These are phyloP conservation scores for Eragrostis nindensis DNA, from an alignment of 176 grass and related monocot genomes.

Conservation along the genomic window DNA sequence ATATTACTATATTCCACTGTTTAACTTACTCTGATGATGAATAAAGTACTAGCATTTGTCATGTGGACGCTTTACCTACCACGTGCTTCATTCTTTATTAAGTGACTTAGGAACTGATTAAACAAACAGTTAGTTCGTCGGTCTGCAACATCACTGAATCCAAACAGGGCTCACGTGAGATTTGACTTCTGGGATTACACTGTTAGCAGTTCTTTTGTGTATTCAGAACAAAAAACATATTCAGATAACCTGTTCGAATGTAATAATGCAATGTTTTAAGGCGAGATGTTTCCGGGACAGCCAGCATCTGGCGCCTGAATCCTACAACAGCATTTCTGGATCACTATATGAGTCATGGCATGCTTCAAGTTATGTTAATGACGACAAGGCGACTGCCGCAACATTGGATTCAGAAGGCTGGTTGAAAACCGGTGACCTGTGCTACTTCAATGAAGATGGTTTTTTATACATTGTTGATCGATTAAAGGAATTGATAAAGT, in stretches of 20 bases:
- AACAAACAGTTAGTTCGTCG: not conserved
- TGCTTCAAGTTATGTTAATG: slow-evolving; percentile 60
- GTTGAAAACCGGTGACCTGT: slow-evolving; percentile 76
- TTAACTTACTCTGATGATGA: not conserved
- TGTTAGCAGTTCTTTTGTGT: not conserved
- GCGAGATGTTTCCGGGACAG: not conserved
- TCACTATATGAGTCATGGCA: not conserved
- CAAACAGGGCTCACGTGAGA: not conserved
- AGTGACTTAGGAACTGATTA: slow-evolving; percentile 25
- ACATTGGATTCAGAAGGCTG: slow-evolving; percentile 62
- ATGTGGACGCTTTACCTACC: slow-evolving; percentile 12
- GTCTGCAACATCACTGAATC: not conserved
- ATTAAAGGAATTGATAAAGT: slow-evolving; percentile 79
- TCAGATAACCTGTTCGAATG: slow-evolving; percentile 9
- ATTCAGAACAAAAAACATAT: not conserved
- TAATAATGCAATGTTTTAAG: not conserved
- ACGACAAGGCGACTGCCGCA: slow-evolving; percentile 52
- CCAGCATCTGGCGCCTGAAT: not conserved
- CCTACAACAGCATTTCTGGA: not conserved
- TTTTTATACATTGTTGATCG: slow-evolving; percentile 73
- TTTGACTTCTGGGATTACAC: not conserved
- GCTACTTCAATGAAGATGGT: slow-evolving; percentile 73
- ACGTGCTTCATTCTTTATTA: slow-evolving; percentile 22
- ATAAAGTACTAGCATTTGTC: slow-evolving; percentile 14
- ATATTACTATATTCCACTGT: not conserved